These are phyloP conservation scores for Ophiognomonia clavigignenti-juglandacearum DNA, from an alignment of 2,329 filamentous ascomycete species.

Conservation along the genomic window DNA sequence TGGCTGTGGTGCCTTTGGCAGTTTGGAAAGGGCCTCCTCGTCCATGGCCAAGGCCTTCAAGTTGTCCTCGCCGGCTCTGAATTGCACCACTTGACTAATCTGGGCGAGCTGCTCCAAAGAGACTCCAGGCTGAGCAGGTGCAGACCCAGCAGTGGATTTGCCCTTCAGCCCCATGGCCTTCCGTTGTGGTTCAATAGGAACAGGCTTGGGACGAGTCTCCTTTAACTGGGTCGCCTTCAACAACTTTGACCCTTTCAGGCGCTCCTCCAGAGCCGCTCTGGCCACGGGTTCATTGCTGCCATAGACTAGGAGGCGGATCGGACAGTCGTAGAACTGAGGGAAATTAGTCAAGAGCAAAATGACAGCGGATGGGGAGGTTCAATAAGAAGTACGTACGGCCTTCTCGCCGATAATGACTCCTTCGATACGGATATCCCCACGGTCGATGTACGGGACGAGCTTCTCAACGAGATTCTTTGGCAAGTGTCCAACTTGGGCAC, in stretches of 20 bases:
- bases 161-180: constrained; percentile 35
- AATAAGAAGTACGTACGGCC: constrained; percentile 24
- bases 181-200: constrained; percentile 45
- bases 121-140: constrained; percentile 30
- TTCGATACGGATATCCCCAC: constrained; percentile 45
- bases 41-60: constrained; percentile 67
- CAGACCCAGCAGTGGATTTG: constrained; percentile 34
- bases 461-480: constrained; percentile 63
- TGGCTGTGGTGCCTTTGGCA: constrained; percentile 71
- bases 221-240: constrained; percentile 54
- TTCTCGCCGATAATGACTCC: constrained; percentile 65
- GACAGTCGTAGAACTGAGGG: constrained; percentile 58
- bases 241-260: constrained; percentile 61
- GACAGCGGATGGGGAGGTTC: background rate
- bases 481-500: constrained; percentile 73
- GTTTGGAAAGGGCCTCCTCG: constrained; percentile 63
- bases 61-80: constrained; percentile 58
- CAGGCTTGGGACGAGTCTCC: constrained; percentile 46
- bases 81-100: constrained; percentile 62
- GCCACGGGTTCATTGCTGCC: constrained; percentile 55
- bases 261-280: constrained; percentile 50
- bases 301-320: constrained; percentile 63
- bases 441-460: constrained; percentile 63
- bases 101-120: constrained; percentile 61
- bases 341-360: background rate